Evolutionary conservation across 495 filamentous ascomycete species (phyloP), one percentile per base, ranked within the genome.

Genomic region (Parachaetomium inaequale): DNA sequence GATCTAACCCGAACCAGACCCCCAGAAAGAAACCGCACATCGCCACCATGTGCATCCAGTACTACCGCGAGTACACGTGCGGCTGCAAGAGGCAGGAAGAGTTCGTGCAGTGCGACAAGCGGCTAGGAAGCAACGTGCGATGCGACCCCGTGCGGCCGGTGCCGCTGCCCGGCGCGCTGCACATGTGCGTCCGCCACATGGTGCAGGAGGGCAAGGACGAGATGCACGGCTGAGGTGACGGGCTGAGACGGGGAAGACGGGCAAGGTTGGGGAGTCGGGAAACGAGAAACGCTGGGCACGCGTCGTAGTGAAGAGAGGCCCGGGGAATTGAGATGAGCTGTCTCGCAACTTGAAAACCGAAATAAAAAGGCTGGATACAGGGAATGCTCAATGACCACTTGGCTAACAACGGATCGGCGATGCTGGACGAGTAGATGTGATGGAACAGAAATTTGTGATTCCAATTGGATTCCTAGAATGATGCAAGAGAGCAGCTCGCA

Each of bases 151-250:
- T 54, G n/a, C 31, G 31, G 2, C 31, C 15, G 21, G 17, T 19
- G 51, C 31, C 32, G 10, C 4, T 38, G 26, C 26, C 49, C n/a
- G 51, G 11, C n/a, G 21, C 34, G 2, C 21, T 55, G 21, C 52
- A 55, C 19, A 55, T 55, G 52, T 55, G 52, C 52, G n/a, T 28
- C 21, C 1, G 34, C 2, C 52, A 55, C 52, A 42, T 55, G 34
- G 34, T 55, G 34, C 1, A 42, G 12, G 34, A 55, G 23, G 34
- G 52, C n/a, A 55, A 55, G 34, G 34, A 55, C 28, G 52, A 55
- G 21, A 55, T 55, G 52, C 52, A 55, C 31, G 19, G 52, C 12
- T 55, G 34, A 55, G 14, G 36, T 40, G 36, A 40, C 14, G 34
- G 14, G 4, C 10, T 5, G 34, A 36, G 36, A 15, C 10, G 3